phyloP scores from a whole-genome alignment of 768 basidiomycete species.

The Auriculariales sp. region DNA sequence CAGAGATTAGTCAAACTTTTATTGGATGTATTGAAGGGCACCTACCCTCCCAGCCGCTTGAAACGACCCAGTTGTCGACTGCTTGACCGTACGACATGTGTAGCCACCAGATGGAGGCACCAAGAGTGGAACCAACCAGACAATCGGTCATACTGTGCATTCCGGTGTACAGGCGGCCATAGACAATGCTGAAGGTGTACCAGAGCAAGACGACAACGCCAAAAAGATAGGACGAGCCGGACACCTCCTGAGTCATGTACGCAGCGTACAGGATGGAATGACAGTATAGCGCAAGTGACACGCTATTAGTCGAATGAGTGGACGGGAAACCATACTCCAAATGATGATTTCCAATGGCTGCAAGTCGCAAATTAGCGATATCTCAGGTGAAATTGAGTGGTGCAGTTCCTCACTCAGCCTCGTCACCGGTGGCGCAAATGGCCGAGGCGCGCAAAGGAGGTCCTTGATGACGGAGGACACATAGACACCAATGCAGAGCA shows the following conservation, averaged over 20 bases:
- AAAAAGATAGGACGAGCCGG: slow-evolving; percentile 9
- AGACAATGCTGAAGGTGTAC: slow-evolving; percentile 61
- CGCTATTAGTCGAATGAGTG: slow-evolving; percentile 83
- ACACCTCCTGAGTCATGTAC: background rate
- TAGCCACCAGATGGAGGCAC: slow-evolving; percentile 45
- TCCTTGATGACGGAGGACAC: slow-evolving; percentile 81
- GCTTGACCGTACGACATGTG: slow-evolving; percentile 20
- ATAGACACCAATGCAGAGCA: slow-evolving; percentile 73
- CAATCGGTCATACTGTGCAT: slow-evolving; percentile 85
- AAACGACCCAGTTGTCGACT: slow-evolving; percentile 25
- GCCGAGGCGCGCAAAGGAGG: slow-evolving; percentile 77
- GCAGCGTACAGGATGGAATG: slow-evolving; percentile 12
- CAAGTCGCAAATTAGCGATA: background rate
- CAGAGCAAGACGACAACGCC: slow-evolving; percentile 29
- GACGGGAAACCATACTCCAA: slow-evolving; percentile 94
- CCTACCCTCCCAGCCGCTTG: slow-evolving; percentile 18
- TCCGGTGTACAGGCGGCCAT: slow-evolving; percentile 68
- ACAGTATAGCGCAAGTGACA: slow-evolving; percentile 79
- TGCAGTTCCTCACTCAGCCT: slow-evolving; percentile 50
- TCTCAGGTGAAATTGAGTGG: background rate
- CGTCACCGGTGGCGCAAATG: slow-evolving; percentile 82
- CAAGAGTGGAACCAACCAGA: slow-evolving; percentile 44
- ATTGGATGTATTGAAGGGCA: no score
- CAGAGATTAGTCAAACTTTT: slow-evolving; percentile 13
- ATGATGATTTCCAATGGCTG: slow-evolving; percentile 67